Percentiles rank a stretch among this genome's conserved stretches.
Conservation (phyloP, 441 rosid species). For the Capsella rubella region DNA sequence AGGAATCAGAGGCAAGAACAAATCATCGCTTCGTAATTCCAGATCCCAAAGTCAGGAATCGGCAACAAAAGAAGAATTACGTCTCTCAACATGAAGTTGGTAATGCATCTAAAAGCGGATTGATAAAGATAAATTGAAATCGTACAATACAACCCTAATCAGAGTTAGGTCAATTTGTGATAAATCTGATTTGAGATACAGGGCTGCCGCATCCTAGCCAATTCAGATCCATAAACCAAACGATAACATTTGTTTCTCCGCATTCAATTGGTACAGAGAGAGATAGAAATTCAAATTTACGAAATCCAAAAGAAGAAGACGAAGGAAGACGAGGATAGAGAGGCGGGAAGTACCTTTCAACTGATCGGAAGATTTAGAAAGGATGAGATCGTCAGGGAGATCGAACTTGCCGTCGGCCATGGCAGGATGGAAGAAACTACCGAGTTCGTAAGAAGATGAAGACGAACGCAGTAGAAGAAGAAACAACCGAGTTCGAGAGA, state of each 20-base stretch:
- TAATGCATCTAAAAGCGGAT: conserved; percentile 12
- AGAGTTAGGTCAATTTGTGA: conserved; percentile 13
- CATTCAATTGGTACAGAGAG: conserved; percentile 20
- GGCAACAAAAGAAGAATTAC: background rate
- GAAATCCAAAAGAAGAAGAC: background rate
- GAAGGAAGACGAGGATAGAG: background rate
- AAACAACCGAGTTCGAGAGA: conserved; percentile 14
- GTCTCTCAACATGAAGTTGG: background rate
- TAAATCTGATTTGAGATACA: background rate
- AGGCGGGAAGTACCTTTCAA: conserved; percentile 55
- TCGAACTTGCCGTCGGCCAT: conserved; percentile 82
- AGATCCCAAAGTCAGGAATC: conserved; percentile 17
- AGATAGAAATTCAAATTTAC: background rate
- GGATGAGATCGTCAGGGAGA: conserved; percentile 81
- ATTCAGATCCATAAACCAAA: conserved; percentile 36
- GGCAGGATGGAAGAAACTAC: conserved; percentile 40
- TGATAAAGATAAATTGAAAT: background rate
- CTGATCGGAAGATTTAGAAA: conserved; percentile 65
- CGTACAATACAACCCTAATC: conserved; percentile 33
- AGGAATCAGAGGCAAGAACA: background rate
- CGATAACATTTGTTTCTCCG: conserved; percentile 10
- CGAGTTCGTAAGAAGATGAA: conserved; percentile 10
- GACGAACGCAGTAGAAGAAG: conserved; percentile 16
- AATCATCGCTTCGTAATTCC: background rate
- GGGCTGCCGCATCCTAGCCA: background rate